Base-by-base conservation (phyloP, 495 filamentous ascomycete species). In the Penicillium daleae region DNA sequence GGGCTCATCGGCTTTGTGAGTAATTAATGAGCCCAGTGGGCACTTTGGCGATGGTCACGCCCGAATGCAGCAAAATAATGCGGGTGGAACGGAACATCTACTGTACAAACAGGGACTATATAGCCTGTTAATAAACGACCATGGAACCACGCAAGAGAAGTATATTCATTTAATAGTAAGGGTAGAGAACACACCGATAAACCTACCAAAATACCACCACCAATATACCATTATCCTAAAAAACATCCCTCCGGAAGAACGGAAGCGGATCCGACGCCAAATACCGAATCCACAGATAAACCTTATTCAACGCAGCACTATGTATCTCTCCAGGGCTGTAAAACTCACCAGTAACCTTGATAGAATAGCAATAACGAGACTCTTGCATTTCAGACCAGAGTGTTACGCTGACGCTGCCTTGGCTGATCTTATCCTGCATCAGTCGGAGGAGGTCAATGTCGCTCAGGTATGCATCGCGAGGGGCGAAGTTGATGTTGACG, bases 1-100 rank as follows among this genome's bases (percentile, higher is more conserved):
- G 6, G 66, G 66, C 12, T 68, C 66, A 4, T 65, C 59, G 21
- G 65, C 57, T 21, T 26, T 65, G 46, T 65, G 31, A 59, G 59
- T 26, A 15, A 50, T 37, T 3, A 35, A 48, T 52, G 15, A 29
- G 17, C 17, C 19, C 7, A 6, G 24, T 49, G 46, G 42, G 4
- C 21, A 8, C 19, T 10, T 46, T 1, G n/a, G n/a, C n/a, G n/a
- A n/a, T n/a, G n/a, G n/a, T n/a, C n/a, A n/a, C n/a, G n/a, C n/a
- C n/a, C n/a, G n/a, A n/a, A n/a, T n/a, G n/a, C n/a, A n/a, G n/a
- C n/a, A n/a, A n/a, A n/a, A n/a, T n/a, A n/a, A n/a, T n/a, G n/a
- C n/a, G n/a, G n/a, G n/a, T n/a, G n/a, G n/a, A n/a, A n/a, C n/a
- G n/a, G n/a, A n/a, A n/a, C n/a, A n/a, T n/a, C 7, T 31, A 31